phyloP scores from a whole-genome alignment of 306 rosid species.

The Erythrophleum fordii region DNA sequence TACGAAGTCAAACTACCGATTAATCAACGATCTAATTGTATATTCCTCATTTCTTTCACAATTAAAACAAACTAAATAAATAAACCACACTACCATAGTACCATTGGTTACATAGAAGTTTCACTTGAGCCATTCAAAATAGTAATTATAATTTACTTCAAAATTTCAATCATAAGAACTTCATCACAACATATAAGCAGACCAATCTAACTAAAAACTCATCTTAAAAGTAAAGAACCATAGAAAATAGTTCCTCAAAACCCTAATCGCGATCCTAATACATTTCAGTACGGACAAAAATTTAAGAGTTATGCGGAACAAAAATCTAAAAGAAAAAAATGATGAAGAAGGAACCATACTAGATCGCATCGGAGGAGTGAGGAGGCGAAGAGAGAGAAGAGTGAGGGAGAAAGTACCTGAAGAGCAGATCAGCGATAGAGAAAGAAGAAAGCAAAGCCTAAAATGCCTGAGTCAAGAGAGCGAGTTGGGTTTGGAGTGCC shows the following conservation, averaged over 20 bases:
- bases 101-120: not conserved
- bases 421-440: constrained; percentile 41
- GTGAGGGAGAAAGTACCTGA: constrained; percentile 43
- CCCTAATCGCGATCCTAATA: not conserved
- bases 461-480: constrained; percentile 46
- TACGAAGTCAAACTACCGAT: not conserved
- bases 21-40: not conserved
- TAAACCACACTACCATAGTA: constrained; percentile 1
- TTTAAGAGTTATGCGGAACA: not conserved
- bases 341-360: constrained; percentile 14
- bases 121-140: constrained; percentile 8
- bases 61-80: not conserved
- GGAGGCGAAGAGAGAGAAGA: not conserved
- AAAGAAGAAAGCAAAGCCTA: not conserved
- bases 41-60: constrained; percentile 1
- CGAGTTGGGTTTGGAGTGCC: constrained; percentile 43
- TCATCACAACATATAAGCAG: not conserved
- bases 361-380: constrained; percentile 23
- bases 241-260: not conserved
- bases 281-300: not conserved
- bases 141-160: not conserved
- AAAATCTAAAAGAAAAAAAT: constrained; percentile 8
- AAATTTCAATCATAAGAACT: constrained; percentile 19
- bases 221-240: too few species aligned
- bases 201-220: not conserved